Percentiles rank a stretch among this genome's conserved stretches.
phyloP scores from a whole-genome alignment of 805 yeast species.

The Lipomyces yamanashiensis region DNA sequence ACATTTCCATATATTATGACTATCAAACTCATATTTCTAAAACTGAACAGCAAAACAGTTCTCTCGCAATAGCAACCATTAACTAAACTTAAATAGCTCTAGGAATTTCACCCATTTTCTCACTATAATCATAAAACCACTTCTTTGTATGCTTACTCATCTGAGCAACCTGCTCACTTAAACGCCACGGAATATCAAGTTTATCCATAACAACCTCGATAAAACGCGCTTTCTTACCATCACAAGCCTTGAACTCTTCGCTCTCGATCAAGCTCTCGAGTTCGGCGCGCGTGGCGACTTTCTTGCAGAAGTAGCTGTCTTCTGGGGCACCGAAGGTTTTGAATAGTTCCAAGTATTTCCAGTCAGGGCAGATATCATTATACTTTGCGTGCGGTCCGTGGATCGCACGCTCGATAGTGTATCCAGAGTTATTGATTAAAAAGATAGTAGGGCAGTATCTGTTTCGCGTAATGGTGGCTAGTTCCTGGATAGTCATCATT shows the following conservation, averaged over 20 bases:
- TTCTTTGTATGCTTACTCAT: conserved; percentile 40
- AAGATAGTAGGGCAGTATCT: conserved; percentile 70
- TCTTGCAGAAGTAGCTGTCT: conserved; percentile 37
- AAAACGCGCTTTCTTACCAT: conserved; percentile 50
- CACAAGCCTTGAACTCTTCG: conserved; percentile 45
- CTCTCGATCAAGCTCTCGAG: conserved; percentile 45
- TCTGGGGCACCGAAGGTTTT: conserved; percentile 61
- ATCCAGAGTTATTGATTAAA: conserved; percentile 82
- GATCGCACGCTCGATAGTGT: conserved; percentile 86
- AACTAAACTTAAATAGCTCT: conserved; percentile 7
- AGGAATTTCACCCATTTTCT: conserved; percentile 30
- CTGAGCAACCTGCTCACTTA: conserved; percentile 44
- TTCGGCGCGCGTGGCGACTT: conserved; percentile 36
- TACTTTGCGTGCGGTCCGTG: conserved; percentile 76
- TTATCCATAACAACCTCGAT: conserved; percentile 64
- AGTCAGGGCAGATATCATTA: conserved; percentile 78
- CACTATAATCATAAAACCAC: conserved; percentile 37
- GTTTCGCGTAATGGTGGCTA: conserved; percentile 65
- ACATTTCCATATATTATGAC: not conserved
- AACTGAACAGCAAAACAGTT: not conserved
- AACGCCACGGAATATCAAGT: conserved; percentile 69
- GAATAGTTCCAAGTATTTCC: conserved; percentile 80
- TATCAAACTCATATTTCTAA: not conserved
- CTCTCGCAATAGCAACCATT: no score
- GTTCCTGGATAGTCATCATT: conserved; percentile 86